Percentiles rank a stretch among this genome's conserved stretches.
Conservation (phyloP, 2,329 filamentous ascomycete species). For the Bipolaris sorokiniana region DNA sequence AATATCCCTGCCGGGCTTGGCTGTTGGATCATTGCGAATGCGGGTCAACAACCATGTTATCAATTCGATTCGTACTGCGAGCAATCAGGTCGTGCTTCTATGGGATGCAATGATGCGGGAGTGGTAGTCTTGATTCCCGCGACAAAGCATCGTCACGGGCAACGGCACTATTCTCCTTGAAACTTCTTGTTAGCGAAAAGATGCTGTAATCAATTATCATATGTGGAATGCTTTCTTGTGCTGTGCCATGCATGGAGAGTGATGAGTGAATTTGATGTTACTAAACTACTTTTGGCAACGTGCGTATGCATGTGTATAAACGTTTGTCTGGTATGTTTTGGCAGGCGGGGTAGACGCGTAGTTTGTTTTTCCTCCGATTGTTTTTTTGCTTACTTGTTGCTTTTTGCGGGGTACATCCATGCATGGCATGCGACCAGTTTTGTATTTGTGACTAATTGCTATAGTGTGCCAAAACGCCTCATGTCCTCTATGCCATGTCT, state of each 20-base stretch:
- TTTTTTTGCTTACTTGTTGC: neutral
- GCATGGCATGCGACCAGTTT: too few relatives aligned
- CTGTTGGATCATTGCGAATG: constrained; percentile 22
- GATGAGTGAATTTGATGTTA: neutral
- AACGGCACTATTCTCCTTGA: constrained; percentile 32
- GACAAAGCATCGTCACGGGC: constrained; percentile 19
- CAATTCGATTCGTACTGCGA: constrained; percentile 38
- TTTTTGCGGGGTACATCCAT: neutral
- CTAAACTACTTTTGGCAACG: neutral
- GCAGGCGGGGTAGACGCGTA: neutral
- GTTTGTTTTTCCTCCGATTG: neutral
- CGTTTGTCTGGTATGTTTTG: neutral
- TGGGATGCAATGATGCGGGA: constrained; percentile 18
- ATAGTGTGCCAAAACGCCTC: too few relatives aligned
- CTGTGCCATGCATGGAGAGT: neutral
- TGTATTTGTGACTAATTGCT: too few relatives aligned
- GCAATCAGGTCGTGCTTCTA: constrained; percentile 27
- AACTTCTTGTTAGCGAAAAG: constrained; percentile 47
- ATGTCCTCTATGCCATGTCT: too few relatives aligned
- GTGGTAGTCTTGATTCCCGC: constrained; percentile 24
- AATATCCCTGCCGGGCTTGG: constrained; percentile 29
- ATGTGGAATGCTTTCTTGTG: constrained; percentile 4
- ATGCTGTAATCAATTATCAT: constrained; percentile 38
- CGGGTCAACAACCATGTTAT: constrained; percentile 16
- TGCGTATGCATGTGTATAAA: neutral